Evolutionary conservation across 805 yeast genomes (phyloP), one percentile per base, ranked within the genome.

Genomic region (Yamadazyma paraphyllophila): DNA sequence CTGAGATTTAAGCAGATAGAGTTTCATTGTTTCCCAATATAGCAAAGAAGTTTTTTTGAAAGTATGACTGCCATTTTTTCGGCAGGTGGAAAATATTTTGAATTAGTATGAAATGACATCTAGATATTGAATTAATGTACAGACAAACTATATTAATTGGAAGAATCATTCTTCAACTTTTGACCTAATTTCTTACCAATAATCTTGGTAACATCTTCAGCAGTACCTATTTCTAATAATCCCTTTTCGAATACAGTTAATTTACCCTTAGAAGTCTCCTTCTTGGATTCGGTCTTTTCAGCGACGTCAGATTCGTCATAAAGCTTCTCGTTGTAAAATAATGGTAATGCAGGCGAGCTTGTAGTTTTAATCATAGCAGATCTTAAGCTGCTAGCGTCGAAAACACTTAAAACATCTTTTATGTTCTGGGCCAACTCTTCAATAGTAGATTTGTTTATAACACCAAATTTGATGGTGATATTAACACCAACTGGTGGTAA

Each of bases 341-440:
- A 72, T 37, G 99, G 98, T 56, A 94, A 71, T 7, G 91, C 79
- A 15, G 97, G 96, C 15, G 96, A 88, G 35, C 67, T 64, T 46
- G 73, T 69, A 10, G 92, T 75, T 69, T 89, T 89, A 50, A 87
- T 62, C 58, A 77, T 80, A 29, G 84, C 69, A 32, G 78, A 78
- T 66, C 81, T 85, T 60, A 80, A 75, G 34, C 65, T 65, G 31
- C 67, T 67, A 17, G 59, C 56, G 15, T 68, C 58, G 51, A 89
- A 75, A 43, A 71, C 65, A 20, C 68, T 62, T 31, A 80, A 64
- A 11, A 88, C 80, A 35, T 77, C 74, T 24, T 73, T 67, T 38
- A 84, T 66, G 64, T 90, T 90, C 39, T 78, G 82, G 8, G 75
- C 72, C 47, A 90, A 62, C 16, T 74, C 63, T 30, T 74, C 38